Percentiles rank a stretch among this genome's conserved stretches.
These are phyloP conservation scores for Teratosphaeria zuluensis DNA, from an alignment of 2,329 filamentous ascomycete genomes.

Conservation along the genomic window DNA sequence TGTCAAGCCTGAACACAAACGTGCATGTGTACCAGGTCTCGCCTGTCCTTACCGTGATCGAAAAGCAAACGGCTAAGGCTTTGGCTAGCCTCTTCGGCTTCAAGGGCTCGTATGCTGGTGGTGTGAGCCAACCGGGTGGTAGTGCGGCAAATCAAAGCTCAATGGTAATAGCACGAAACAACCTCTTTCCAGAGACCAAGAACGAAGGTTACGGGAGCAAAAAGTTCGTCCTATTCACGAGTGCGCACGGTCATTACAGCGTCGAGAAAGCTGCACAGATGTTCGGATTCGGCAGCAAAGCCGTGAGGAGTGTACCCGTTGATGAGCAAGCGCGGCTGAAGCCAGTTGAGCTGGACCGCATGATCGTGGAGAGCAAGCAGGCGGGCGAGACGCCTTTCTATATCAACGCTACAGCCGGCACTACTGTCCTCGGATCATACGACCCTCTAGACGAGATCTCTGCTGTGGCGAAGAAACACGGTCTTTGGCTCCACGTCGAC, in stretches of 20 bases:
- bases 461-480: conserved; percentile 58
- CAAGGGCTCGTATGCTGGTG: conserved; percentile 55
- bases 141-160: conserved; percentile 77
- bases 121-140: conserved; percentile 69
- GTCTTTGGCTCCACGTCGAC: conserved; percentile 88
- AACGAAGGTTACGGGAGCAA: conserved; percentile 54
- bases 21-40: conserved; percentile 92
- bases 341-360: conserved; percentile 51
- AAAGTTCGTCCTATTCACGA: conserved; percentile 78
- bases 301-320: conserved; percentile 65
- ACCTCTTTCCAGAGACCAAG: conserved; percentile 71
- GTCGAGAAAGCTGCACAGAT: conserved; percentile 92
- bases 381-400: conserved; percentile 78
- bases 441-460: conserved; percentile 68
- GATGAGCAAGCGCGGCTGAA: conserved; percentile 65
- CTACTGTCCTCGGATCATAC: conserved; percentile 83
- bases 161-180: conserved; percentile 80
- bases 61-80: conserved; percentile 67
- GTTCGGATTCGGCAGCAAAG: conserved; percentile 67
- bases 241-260: conserved; percentile 83
- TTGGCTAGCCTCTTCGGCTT: conserved; percentile 73
- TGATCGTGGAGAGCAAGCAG: conserved; percentile 51
- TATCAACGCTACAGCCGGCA: conserved; percentile 91
- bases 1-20: conserved; percentile 86
- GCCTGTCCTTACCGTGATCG: conserved; percentile 75